phyloP scores from a whole-genome alignment of 169 alveolate species.

The Eimeria necatrix region DNA sequence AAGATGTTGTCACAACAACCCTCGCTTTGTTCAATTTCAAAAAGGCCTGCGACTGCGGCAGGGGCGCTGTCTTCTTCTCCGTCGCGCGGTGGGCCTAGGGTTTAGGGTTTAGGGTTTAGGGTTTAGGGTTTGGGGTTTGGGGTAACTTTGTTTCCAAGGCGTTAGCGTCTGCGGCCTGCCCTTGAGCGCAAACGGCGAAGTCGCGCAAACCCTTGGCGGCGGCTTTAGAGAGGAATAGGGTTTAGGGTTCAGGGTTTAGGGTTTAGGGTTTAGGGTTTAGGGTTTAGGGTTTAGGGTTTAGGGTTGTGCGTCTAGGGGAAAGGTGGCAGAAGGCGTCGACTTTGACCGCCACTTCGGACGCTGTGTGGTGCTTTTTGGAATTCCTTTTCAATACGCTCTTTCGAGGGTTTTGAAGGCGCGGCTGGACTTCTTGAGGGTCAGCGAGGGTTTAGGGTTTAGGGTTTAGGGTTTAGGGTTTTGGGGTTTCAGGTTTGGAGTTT shows the following conservation, averaged over 20 bases:
- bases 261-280: slow-evolving; percentile 21
- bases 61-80: slow-evolving; percentile 98
- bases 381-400: slow-evolving; percentile 97
- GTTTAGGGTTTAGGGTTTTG: slow-evolving; percentile 19
- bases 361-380: slow-evolving; percentile 98
- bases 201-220: background rate
- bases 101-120: slow-evolving; percentile 35
- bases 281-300: slow-evolving; percentile 18
- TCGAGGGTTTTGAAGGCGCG: slow-evolving; percentile 95
- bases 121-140: background rate
- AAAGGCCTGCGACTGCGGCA: slow-evolving; percentile 98
- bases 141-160: background rate
- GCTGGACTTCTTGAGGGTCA: slow-evolving; percentile 89
- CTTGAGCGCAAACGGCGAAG: no score
- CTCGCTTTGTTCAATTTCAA: slow-evolving; percentile 94
- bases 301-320: slow-evolving; percentile 92
- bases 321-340: slow-evolving; percentile 99
- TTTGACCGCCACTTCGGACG: slow-evolving; percentile 99
- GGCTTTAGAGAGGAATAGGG: background rate
- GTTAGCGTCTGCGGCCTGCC: no score
- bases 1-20: slow-evolving; percentile 97
- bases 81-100: slow-evolving; percentile 89
- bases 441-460: slow-evolving; percentile 65
- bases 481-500: slow-evolving; percentile 91
- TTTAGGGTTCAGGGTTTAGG: background rate